Conservation (phyloP, 495 filamentous ascomycete species). For the Trypethelium eluteriae region DNA sequence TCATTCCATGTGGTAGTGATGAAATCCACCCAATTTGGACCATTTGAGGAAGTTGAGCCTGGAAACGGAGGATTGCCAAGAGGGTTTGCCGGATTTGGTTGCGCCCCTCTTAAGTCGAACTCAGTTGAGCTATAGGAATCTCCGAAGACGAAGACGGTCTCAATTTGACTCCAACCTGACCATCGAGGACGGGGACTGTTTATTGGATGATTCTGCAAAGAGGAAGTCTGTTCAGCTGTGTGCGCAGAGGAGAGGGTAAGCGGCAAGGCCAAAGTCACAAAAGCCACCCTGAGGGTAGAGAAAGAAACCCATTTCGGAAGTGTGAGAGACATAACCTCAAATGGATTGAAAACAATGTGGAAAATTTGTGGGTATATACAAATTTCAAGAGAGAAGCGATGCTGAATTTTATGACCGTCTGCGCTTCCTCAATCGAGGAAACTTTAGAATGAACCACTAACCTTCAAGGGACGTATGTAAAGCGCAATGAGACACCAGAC, state of each 20-base stretch:
- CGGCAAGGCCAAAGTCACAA: too few species aligned
- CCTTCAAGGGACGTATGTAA: neutral
- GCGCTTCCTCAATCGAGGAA: too few species aligned
- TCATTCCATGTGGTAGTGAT: constrained; percentile 56
- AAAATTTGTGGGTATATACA: too few species aligned
- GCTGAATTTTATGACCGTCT: neutral
- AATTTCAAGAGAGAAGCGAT: neutral
- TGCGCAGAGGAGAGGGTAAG: neutral
- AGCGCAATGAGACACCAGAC: neutral
- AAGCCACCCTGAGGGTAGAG: too few species aligned
- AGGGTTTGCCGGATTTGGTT: constrained; percentile 58
- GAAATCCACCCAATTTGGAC: constrained; percentile 64
- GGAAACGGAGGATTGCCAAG: constrained; percentile 67
- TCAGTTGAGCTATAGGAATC: constrained; percentile 58
- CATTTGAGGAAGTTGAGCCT: constrained; percentile 49
- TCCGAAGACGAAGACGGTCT: constrained; percentile 32
- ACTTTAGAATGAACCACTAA: neutral
- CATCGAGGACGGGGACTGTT: constrained; percentile 4
- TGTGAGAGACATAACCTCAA: too few species aligned
- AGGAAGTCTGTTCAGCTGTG: neutral
- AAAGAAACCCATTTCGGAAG: too few species aligned
- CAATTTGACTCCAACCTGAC: constrained; percentile 21
- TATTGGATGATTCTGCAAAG: neutral
- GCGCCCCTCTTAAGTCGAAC: constrained; percentile 52
- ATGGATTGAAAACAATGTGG: too few species aligned